Percentiles rank a stretch among this genome's conserved stretches.
Evolutionary conservation across 2,329 filamentous ascomycete species (phyloP).

Genomic region (Ilyonectria sp.): DNA sequence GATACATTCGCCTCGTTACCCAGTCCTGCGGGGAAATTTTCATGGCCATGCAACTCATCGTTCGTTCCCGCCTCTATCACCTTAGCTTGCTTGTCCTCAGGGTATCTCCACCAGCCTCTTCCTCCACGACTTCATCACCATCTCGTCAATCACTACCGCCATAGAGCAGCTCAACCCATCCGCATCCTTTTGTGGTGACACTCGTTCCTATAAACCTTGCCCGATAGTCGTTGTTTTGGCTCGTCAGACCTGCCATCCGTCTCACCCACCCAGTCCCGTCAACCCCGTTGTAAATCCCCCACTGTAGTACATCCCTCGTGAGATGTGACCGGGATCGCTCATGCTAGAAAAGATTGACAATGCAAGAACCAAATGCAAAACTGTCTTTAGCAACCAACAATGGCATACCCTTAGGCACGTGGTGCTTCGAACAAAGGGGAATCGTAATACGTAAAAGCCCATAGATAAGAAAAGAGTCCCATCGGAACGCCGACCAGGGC

Average conservation of each 20-base stretch:
- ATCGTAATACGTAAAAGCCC: slow-evolving; percentile 27
- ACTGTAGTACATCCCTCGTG: neutral
- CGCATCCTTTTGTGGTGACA: neutral
- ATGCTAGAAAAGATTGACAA: slow-evolving; percentile 21
- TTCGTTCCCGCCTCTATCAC: slow-evolving; percentile 20
- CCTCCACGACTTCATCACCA: slow-evolving; percentile 10
- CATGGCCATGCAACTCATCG: slow-evolving; percentile 24
- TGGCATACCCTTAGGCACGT: slow-evolving; percentile 21
- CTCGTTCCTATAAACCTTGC: slow-evolving; percentile 2
- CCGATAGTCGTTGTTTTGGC: neutral
- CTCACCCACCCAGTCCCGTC: neutral
- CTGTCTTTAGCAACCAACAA: slow-evolving; percentile 8
- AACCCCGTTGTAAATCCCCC: neutral
- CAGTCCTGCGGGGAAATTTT: slow-evolving; percentile 24
- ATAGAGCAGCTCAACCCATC: neutral
- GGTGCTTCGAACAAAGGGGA: slow-evolving; percentile 28
- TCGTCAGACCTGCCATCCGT: neutral
- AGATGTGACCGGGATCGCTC: slow-evolving; percentile 19
- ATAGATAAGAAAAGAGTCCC: slow-evolving; percentile 6
- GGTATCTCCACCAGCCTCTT: slow-evolving; percentile 24
- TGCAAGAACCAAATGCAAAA: slow-evolving; percentile 22
- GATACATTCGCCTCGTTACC: slow-evolving; percentile 21
- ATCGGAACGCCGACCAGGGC: slow-evolving; percentile 22
- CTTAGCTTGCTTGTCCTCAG: slow-evolving; percentile 16
- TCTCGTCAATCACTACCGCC: neutral